Percentiles rank a stretch among this genome's conserved stretches.
These are phyloP conservation scores for Curvularia eragrostidis DNA, from an alignment of 2,329 filamentous ascomycete species.

Conservation along the genomic window DNA sequence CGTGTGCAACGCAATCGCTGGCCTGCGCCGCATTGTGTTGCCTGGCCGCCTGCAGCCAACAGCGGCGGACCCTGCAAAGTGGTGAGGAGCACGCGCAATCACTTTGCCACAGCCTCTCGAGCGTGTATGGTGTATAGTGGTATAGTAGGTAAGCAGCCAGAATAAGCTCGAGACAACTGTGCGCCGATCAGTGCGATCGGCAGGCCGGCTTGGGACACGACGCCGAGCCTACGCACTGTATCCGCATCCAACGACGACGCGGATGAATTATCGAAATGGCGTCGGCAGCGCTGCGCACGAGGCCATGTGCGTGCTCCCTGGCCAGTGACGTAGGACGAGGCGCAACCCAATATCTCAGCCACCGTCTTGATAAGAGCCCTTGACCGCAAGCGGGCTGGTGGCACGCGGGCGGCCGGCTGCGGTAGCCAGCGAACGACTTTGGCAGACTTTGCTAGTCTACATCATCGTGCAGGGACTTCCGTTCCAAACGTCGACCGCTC, in stretches of 20 bases:
- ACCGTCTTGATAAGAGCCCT: conserved; percentile 5
- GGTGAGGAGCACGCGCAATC: conserved; percentile 33
- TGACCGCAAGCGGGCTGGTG: not conserved
- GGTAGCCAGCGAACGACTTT: conserved; percentile 14
- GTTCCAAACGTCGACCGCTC: conserved; percentile 16
- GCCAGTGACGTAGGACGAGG: conserved; percentile 13
- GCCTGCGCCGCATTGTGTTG: conserved; percentile 12
- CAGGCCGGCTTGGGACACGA: conserved; percentile 13
- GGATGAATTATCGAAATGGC: not conserved
- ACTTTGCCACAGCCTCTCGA: conserved; percentile 30
- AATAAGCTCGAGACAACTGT: conserved; percentile 20
- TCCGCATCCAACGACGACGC: conserved; percentile 12
- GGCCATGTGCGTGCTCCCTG: conserved; percentile 25
- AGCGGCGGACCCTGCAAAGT: conserved; percentile 18
- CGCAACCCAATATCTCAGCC: conserved; percentile 13
- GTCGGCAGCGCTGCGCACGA: conserved; percentile 18
- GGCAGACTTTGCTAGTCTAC: conserved; percentile 18
- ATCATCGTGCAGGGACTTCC: conserved; percentile 27
- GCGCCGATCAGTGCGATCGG: conserved; percentile 29
- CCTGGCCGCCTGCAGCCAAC: conserved; percentile 17
- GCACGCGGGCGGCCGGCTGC: conserved; percentile 4
- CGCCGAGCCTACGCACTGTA: conserved; percentile 12
- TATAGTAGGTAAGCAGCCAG: conserved; percentile 12
- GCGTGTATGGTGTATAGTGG: not conserved
- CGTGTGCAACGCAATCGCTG: conserved; percentile 3